A percentile compares a stretch with the other conserved stretches of the same genome.
phyloP scores from a whole-genome alignment of 164 flowering plant species.

The Pachysandra terminalis region DNA sequence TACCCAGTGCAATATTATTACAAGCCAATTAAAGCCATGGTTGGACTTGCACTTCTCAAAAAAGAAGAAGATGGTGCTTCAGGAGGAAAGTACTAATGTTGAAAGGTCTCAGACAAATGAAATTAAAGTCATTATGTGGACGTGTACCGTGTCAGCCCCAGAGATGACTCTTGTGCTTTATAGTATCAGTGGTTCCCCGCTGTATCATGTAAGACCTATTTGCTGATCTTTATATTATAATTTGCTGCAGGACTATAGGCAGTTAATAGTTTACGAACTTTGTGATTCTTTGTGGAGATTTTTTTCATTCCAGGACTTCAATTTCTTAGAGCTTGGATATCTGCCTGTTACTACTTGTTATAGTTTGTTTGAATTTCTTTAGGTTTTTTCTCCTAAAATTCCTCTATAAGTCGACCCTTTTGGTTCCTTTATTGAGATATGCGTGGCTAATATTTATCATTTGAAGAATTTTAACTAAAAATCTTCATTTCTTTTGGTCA shows the following conservation, averaged over 20 bases:
- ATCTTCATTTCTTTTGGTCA: no score
- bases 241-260: not conserved
- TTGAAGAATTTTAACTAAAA: no score
- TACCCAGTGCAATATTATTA: slow-evolving; percentile 75
- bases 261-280: not conserved
- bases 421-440: no score
- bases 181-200: slow-evolving; percentile 49
- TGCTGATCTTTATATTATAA: not conserved
- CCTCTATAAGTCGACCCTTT: no score
- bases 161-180: slow-evolving; percentile 88
- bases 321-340: not conserved
- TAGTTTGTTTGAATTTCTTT: not conserved
- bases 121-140: slow-evolving; percentile 74
- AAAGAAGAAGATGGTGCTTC: slow-evolving; percentile 66
- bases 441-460: no score
- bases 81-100: slow-evolving; percentile 35
- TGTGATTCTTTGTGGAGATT: not conserved
- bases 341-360: not conserved
- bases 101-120: slow-evolving; percentile 40
- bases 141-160: slow-evolving; percentile 90
- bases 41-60: slow-evolving; percentile 48
- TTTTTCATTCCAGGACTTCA: not conserved
- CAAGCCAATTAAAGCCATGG: slow-evolving; percentile 78
- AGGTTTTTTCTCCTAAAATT: no score
- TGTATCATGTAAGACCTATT: slow-evolving; percentile 68